Conservation (phyloP, 2,329 filamentous ascomycete genomes). For the Pseudocercospora eumusae region DNA sequence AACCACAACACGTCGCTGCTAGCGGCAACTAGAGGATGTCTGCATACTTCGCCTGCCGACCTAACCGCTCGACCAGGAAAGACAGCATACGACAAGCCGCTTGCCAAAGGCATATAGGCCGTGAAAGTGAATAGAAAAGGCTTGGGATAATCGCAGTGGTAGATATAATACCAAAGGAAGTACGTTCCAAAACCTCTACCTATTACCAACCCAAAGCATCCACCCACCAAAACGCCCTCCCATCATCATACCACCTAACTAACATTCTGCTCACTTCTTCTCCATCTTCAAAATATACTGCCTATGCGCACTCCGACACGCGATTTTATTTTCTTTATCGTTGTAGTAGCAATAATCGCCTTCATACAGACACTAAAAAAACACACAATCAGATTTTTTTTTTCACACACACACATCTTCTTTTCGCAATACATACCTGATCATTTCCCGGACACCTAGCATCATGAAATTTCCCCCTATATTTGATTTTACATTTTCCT, state of each 20-base stretch:
- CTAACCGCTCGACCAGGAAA: conserved; percentile 2
- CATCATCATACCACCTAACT: too few relatives aligned
- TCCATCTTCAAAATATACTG: conserved; percentile 1
- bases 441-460: neutral
- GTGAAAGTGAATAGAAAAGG: neutral
- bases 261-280: neutral
- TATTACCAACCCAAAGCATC: neutral
- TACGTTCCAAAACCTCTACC: too few relatives aligned
- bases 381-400: too few relatives aligned
- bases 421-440: too few relatives aligned
- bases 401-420: too few relatives aligned
- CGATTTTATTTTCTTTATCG: neutral
- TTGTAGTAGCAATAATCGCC: conserved; percentile 3
- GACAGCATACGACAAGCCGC: neutral
- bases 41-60: conserved; percentile 2
- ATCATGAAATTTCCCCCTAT: neutral
- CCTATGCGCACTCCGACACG: conserved; percentile 2
- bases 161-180: neutral
- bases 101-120: neutral
- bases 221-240: neutral
- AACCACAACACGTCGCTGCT: neutral
- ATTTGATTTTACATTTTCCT: conserved; percentile 4
- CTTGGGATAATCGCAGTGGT: neutral
- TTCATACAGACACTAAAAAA: neutral
- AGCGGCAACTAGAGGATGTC: conserved; percentile 3